Base-by-base conservation (phyloP, 805 yeast genomes). In the Wickerhamiella azyma region DNA sequence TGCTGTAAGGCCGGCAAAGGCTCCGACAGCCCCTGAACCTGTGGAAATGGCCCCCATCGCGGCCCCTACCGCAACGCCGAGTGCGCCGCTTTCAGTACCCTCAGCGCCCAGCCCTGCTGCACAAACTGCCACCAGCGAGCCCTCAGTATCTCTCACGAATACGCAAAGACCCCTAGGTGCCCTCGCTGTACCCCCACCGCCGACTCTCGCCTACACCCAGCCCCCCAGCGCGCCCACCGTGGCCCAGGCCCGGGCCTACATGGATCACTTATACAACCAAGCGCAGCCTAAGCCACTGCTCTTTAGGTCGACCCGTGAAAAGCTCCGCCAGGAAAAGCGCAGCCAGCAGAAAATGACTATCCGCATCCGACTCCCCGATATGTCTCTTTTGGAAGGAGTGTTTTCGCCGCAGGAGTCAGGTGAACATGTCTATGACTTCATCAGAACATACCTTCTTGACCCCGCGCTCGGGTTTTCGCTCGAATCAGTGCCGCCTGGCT, bases 301-400 rank as follows among this genome's bases (percentile, higher is more conserved):
- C 49, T 65, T 77, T 3, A 66, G 62, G 42, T 60, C 68, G 32
- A 56, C 69, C 30, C 66, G 70, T 38, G 67, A 58, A 50, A 41
- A 56, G 53, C 51, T 60, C 48, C 48, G 55, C 52, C n/a, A 30
- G 47, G 48, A 55, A 50, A 50, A 62, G 56, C 44, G 50, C 37
- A 26, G 49, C 50, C 35, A 61, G n/a, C 48, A 50, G 17, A 39
- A 59, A 41, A 69, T 75, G 43, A 56, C 64, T 7, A 57, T 79
- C 1, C 65, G 85, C 47, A 54, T 79, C 9, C 66, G 72, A 45
- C 72, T 80, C 48, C 83, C 84, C 0, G 82, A 79, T 57, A 67
- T 69, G 46, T 65, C 69, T 2, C 64, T 64, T 18, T 55, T 79
- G 1, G 77, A 79, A 52, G 64, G 74, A 14, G 66, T 62, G n/a